Evolutionary conservation across 2,329 filamentous ascomycete genomes (phyloP).

Genomic region (Trichophyton schoenleinii): DNA sequence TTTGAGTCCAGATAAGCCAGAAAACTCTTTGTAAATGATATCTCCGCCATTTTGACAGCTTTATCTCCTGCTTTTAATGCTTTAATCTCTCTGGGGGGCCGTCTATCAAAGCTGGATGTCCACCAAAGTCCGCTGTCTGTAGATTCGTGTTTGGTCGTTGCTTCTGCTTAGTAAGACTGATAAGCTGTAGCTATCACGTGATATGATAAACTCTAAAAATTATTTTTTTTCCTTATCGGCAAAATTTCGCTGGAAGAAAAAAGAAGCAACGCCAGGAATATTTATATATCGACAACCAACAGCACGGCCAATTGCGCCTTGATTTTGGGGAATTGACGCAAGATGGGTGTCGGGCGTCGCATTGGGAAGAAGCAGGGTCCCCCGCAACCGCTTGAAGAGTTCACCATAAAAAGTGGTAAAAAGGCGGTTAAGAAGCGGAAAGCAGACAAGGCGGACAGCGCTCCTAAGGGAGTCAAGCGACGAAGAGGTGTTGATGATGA

Average conservation of each 20-base stretch:
- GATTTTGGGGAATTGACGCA: slow-evolving; percentile 18
- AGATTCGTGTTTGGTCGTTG: not conserved
- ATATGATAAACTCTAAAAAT: slow-evolving; percentile 3
- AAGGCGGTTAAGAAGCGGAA: slow-evolving; percentile 78
- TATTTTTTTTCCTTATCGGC: slow-evolving; percentile 2
- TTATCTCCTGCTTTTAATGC: not conserved
- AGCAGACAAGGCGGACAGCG: slow-evolving; percentile 51
- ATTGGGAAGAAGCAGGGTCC: slow-evolving; percentile 88
- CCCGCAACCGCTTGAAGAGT: slow-evolving; percentile 69
- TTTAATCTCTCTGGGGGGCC: not conserved
- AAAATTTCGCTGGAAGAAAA: not conserved
- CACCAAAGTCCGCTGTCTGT: not conserved
- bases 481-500: slow-evolving; percentile 8
- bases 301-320: not conserved
- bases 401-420: slow-evolving; percentile 44
- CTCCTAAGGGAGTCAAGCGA: slow-evolving; percentile 12
- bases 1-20: slow-evolving; percentile 66
- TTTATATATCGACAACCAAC: not conserved
- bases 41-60: slow-evolving; percentile 53
- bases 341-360: slow-evolving; percentile 78
- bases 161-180: not conserved
- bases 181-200: slow-evolving; percentile 1
- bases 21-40: slow-evolving; percentile 73
- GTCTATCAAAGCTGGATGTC: not conserved
- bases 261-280: not conserved